Percentiles rank a stretch among this genome's conserved stretches.
phyloP scores from a whole-genome alignment of 1,139 yeast genomes.

The Hansenula sp. region DNA sequence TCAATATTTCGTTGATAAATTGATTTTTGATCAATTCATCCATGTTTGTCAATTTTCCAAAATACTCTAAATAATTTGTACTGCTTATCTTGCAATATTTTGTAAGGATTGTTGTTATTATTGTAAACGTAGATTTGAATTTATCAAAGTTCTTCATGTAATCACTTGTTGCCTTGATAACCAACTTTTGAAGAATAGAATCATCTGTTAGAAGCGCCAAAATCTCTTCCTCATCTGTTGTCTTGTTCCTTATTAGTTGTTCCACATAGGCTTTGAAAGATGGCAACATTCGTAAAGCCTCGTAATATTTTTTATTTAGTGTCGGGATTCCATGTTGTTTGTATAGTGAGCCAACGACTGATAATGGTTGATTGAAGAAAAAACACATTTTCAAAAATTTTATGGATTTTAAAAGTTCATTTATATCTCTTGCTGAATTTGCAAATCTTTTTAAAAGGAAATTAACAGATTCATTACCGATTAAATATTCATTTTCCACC shows the following conservation, averaged over 20 bases:
- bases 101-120: constrained; percentile 14
- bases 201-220: constrained; percentile 21
- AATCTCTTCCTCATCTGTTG: constrained; percentile 4
- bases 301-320: constrained; percentile 20
- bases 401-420: constrained; percentile 37
- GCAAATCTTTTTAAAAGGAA: constrained; percentile 16
- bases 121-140: constrained; percentile 13
- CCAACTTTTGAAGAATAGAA: constrained; percentile 26
- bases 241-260: constrained; percentile 4
- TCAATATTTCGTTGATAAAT: constrained; percentile 17
- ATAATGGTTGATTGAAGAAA: constrained; percentile 51
- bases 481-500: constrained; percentile 12
- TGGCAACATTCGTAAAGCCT: constrained; percentile 17
- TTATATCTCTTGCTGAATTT: constrained; percentile 16
- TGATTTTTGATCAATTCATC: constrained; percentile 19
- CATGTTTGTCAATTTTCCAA: constrained; percentile 17
- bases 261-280: constrained; percentile 21
- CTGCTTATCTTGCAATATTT: constrained; percentile 7
- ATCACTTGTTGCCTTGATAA: constrained; percentile 10
- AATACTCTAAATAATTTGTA: constrained; percentile 14
- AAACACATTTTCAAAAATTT: constrained; percentile 53
- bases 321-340: constrained; percentile 15
- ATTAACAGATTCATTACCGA: constrained; percentile 18
- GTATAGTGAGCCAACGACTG: constrained; percentile 28
- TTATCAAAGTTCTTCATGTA: constrained; percentile 3